Conservation (phyloP, 495 filamentous ascomycete species). For the Aspergillus hancockii region DNA sequence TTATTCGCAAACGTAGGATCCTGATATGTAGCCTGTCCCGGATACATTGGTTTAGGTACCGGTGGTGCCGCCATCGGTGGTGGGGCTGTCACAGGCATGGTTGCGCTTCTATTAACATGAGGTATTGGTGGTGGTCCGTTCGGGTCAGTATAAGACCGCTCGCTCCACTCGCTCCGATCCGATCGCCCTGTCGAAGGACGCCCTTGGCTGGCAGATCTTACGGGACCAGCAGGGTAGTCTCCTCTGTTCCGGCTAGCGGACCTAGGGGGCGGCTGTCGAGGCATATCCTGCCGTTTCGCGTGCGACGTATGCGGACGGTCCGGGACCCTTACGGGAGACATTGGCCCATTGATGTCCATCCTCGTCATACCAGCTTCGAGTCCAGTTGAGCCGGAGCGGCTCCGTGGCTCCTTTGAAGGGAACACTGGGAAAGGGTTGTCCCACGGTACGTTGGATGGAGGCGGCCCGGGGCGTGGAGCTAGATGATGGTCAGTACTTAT, state of each 20-base stretch:
- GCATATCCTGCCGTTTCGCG: conserved; percentile 33
- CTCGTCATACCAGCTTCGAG: conserved; percentile 57
- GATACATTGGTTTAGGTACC: conserved; percentile 29
- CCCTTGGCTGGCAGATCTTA: conserved; percentile 31
- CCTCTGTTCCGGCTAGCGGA: conserved; percentile 26
- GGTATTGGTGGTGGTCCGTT: conserved; percentile 33
- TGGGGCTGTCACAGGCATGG: conserved; percentile 31
- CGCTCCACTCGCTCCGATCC: conserved; percentile 16
- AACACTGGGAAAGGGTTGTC: conserved; percentile 72
- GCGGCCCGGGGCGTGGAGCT: conserved; percentile 34
- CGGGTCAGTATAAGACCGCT: conserved; percentile 33
- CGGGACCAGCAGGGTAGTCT: conserved; percentile 23
- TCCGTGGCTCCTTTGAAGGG: conserved; percentile 36
- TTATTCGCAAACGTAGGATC: conserved; percentile 27
- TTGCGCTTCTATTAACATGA: conserved; percentile 38
- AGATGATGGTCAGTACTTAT: conserved; percentile 15
- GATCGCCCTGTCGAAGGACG: conserved; percentile 18
- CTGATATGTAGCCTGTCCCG: conserved; percentile 34
- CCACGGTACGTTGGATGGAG: conserved; percentile 54
- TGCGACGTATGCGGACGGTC: conserved; percentile 44
- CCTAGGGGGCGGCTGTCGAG: conserved; percentile 30
- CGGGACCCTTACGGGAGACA: conserved; percentile 20
- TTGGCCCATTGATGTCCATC: conserved; percentile 54
- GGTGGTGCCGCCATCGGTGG: conserved; percentile 14
- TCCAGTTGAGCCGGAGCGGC: conserved; percentile 23